Conservation (phyloP, 2,329 filamentous ascomycete genomes). For the Orbilia blumenaviensis region DNA sequence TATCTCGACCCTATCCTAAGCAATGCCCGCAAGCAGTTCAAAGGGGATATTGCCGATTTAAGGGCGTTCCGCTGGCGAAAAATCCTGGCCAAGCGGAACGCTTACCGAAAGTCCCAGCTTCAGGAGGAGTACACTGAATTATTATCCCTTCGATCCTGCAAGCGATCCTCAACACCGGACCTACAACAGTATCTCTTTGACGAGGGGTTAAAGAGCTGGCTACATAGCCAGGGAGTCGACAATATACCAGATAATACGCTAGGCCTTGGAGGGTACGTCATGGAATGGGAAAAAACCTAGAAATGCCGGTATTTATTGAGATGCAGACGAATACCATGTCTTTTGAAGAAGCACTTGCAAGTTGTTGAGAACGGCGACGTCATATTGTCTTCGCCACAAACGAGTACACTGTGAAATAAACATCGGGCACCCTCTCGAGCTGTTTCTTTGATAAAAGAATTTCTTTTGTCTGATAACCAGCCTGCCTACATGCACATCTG, state of each 20-base stretch:
- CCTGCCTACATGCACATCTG: no score
- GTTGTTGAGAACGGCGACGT: not conserved
- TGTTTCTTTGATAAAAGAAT: no score
- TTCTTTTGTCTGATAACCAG: no score
- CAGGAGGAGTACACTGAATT: not conserved
- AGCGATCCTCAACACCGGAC: not conserved
- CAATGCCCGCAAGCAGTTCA: not conserved
- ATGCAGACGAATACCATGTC: not conserved
- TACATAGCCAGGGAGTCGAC: not conserved
- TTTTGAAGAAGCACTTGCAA: not conserved
- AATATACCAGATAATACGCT: not conserved
- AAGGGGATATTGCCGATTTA: not conserved
- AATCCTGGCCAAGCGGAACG: not conserved
- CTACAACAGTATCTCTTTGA: conserved; percentile 13
- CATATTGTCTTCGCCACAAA: not conserved
- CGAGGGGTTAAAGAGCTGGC: conserved; percentile 2
- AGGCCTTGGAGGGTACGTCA: not conserved
- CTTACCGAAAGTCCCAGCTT: not conserved
- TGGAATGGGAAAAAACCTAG: not conserved
- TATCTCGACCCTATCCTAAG: not conserved
- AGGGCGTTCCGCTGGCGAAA: not conserved
- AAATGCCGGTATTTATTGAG: not conserved
- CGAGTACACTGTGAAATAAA: no score
- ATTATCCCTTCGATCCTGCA: not conserved
- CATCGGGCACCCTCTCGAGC: no score